Evolutionary conservation across 768 basidiomycete species (phyloP), one percentile per base, ranked within the genome.

Genomic region (Trametes sanguinea): DNA sequence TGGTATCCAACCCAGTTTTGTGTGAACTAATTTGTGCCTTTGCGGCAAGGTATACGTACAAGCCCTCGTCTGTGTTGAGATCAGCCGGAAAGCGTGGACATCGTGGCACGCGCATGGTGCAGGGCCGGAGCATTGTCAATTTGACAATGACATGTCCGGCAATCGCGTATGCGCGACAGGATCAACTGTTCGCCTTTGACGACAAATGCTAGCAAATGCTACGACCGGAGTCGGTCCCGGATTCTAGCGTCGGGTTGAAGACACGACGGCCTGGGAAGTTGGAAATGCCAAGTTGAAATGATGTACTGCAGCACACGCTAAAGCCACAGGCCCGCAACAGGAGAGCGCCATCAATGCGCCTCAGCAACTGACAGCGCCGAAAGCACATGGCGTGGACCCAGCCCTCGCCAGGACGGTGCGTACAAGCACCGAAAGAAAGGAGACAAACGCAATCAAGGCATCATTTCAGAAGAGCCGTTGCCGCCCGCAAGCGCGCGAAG

Each of bases 81-180:
- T 16, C 44, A 42, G 16, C 54, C 54, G 45, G 54, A 17, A 6
- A 11, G 46, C 35, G 45, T 32, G 43, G 54, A 46, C 45, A 27
- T 27, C n/a, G 45, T 46, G 45, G 45, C 45, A 46, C 45, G 45
- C 10, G 9, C 45, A 30, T 50, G 29, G 30, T 8, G 30, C 30
- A 50, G 48, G 48, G 11, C 29, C 48, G 48, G 30, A 32, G 48
- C 29, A 13, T 32, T 30, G n/a, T 13, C 47, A 42, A 29, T 46
- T 47, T 47, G 54, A 56, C 54, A 39, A 47, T 17, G 54, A 46
- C 54, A 47, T 27, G 54, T 22, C 54, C 45, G 33, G 55, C 45
- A 39, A 48, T 46, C 33, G 55, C 45, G 46, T 32, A 50, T 32
- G 54, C 45, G 44, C 54, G 45, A 56, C 54, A 47, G 45, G 45